Conservation (phyloP, 108 stramenopile species). For the Stephanodiscus triporus region DNA sequence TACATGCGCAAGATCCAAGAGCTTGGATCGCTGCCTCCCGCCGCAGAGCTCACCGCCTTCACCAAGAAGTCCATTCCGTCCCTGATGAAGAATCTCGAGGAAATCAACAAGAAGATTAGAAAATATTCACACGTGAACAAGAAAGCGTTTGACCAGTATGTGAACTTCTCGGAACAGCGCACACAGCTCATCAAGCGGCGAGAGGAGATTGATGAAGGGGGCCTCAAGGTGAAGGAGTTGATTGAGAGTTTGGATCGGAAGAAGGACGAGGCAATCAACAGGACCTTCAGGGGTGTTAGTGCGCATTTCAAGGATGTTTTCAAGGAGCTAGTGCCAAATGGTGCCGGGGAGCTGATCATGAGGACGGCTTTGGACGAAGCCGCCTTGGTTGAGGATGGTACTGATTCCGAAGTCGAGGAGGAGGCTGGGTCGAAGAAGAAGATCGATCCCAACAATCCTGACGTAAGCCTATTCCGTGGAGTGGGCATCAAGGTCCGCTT, state of each 20-base stretch:
- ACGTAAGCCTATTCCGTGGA: slow-evolving; percentile 88
- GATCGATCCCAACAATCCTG: slow-evolving; percentile 59
- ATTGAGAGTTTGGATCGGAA: slow-evolving; percentile 93
- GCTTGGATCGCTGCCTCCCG: slow-evolving; percentile 89
- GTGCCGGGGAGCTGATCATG: slow-evolving; percentile 95
- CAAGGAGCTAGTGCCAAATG: slow-evolving; percentile 96
- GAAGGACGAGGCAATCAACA: slow-evolving; percentile 99
- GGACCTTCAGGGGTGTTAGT: slow-evolving; percentile 97
- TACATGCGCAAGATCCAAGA: slow-evolving; percentile 93
- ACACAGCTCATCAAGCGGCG: slow-evolving; percentile 88
- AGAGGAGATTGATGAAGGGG: slow-evolving; percentile 91
- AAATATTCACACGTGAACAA: slow-evolving; percentile 99
- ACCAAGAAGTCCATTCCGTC: slow-evolving; percentile 70
- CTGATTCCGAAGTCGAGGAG: slow-evolving; percentile 51
- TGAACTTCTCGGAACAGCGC: slow-evolving; percentile 97
- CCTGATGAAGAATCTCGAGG: slow-evolving; percentile 85
- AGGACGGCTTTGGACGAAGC: slow-evolving; percentile 76
- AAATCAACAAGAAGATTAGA: slow-evolving; percentile 91
- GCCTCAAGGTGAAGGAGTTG: slow-evolving; percentile 91
- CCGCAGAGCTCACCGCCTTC: slow-evolving; percentile 80
- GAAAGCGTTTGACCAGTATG: slow-evolving; percentile 99
- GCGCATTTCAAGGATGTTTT: slow-evolving; percentile 97
- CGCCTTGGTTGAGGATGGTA: slow-evolving; percentile 28
- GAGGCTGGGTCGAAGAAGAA: slow-evolving; percentile 52
- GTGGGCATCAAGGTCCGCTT: slow-evolving; percentile 94